Evolutionary conservation across 345 rosid genomes (phyloP), one percentile per base, ranked within the genome.

Genomic region (Geranium brycei): DNA sequence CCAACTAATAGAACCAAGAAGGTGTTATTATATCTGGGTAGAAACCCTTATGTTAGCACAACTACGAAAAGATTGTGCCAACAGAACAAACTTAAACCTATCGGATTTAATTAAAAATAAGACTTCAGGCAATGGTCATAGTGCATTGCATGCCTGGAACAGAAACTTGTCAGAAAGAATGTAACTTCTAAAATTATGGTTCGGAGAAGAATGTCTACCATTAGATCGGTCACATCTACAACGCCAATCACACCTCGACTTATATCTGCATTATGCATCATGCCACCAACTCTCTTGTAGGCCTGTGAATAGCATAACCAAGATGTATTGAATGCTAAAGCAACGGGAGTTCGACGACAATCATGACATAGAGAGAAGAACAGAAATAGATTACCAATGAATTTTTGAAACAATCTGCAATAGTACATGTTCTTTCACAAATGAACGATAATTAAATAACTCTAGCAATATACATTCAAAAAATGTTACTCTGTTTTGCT

Each of bases 271-370:
- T 64, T 76, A 66, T 76, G 80, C 14, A 69, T 53, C 80, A 76
- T 76, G 71, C 74, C 64, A 51, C 80, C 80, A 64, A 69, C 80
- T 67, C 80, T 72, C 68, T 67, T 72, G 62, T 72, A 76, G 64
- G 80, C 77, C 80, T 69, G 32, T 31, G 62, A 35, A 63, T 12
- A 51, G 35, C 17, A 40, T 28, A 66, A 11, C 17, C 61, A 64
- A n/a, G 10, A 53, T 17, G 51, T 31, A 31, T 35, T 56, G n/a
- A 4, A 59, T 8, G 17, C 19, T 40, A 30, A 59, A 60, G 47
- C 47, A 19, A 7, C 14, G 23, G n/a, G 1, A 7, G 23, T 11
- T 7, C 4, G 8, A 51, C n/a, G n/a, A n/a, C n/a, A n/a, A n/a
- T n/a, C n/a, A n/a, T 17, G 35, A 17, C 18, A 4, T 8, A 6